Evolutionary conservation across 2,329 filamentous ascomycete genomes (phyloP), one percentile per base, ranked within the genome.

Genomic region (Microdochium nivale): DNA sequence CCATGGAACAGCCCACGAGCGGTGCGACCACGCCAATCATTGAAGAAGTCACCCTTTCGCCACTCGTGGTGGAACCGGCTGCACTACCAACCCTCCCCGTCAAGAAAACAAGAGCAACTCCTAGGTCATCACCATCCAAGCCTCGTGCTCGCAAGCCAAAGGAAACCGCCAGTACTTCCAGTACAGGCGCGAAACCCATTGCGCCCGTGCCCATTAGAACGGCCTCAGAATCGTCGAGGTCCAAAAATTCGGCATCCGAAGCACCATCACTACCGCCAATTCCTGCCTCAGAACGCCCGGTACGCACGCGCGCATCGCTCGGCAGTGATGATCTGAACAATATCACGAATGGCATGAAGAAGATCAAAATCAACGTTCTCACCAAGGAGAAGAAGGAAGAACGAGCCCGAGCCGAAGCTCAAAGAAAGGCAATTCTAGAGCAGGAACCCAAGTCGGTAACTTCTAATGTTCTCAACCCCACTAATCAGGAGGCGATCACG

Each of bases 281-380:
- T 8, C 40, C 40, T 8, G 40, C 40, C 16, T 44, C 40, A 23
- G 40, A 44, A 19, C n/a, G 40, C 16, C 40, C 40, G 9, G 19
- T 19, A 13, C 40, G 40, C 14, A 47, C 53, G 9, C 30, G 50
- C 16, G 30, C 50, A 23, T 32, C 51, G 25, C 48, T 57, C n/a
- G 30, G 62, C 8, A 60, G 58, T 2, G 67, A 72, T 48, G 76
- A 76, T 48, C 61, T 85, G 33, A 78, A 83, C 50, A 74, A 68
- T 49, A 71, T 86, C 54, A 78, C 80, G 0, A 72, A 70, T 33
- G 76, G 78, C 1, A 78, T 84, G 75, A 83, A 79, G 62, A 82
- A 78, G 62, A 79, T 85, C 53, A 83, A 78, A 61, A 80, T 85
- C 58, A 83, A 78, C 50, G 63, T 84, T 24, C 70, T 83, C 37